Conservation (phyloP, 2,329 filamentous ascomycete genomes). For the Pezicula carpinea region DNA sequence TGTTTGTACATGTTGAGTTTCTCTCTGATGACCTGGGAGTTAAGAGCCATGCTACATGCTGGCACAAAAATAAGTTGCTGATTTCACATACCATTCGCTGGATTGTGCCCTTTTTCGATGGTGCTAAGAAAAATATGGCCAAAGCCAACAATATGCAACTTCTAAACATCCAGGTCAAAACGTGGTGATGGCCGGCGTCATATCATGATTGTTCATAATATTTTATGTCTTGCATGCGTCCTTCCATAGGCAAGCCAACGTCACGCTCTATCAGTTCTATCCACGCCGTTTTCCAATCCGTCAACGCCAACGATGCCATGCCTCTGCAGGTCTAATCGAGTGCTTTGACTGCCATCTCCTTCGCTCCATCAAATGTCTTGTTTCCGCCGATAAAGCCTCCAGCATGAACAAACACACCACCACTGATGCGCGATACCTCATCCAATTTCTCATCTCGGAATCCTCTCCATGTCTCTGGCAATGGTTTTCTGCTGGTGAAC, state of each 20-base stretch:
- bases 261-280: no score
- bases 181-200: no score
- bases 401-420: constrained; percentile 89
- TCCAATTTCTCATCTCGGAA: constrained; percentile 83
- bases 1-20: constrained; percentile 20
- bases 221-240: no score
- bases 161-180: no score
- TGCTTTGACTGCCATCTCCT: constrained; percentile 79
- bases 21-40: neutral
- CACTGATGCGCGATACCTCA: constrained; percentile 60
- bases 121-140: no score
- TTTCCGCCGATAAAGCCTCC: constrained; percentile 96
- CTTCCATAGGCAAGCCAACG: no score
- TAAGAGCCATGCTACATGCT: neutral
- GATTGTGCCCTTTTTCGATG: no score
- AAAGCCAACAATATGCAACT: no score
- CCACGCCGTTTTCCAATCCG: constrained; percentile 8
- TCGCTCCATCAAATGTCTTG: constrained; percentile 81
- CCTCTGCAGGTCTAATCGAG: constrained; percentile 33
- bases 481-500: constrained; percentile 85
- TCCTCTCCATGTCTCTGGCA: constrained; percentile 89
- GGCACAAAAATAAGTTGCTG: constrained; percentile 4
- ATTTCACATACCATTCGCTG: neutral
- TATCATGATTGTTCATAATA: no score
- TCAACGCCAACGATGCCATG: constrained; percentile 20